Base-by-base conservation (phyloP, 2,329 filamentous ascomycete species). In the Ilyonectria robusta region DNA sequence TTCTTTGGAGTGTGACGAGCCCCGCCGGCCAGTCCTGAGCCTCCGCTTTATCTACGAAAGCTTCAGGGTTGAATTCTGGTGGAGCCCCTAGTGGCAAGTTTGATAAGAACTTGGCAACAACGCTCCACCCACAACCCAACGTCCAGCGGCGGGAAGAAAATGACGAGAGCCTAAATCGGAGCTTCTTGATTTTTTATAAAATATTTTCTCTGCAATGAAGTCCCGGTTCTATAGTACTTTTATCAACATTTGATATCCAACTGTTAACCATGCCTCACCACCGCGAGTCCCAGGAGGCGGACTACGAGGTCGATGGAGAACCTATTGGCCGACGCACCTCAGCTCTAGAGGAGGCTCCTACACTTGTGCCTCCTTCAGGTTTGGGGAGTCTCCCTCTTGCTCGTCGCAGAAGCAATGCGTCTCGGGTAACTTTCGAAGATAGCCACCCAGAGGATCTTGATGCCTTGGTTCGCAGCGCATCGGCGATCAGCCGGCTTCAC, bases 321-420 rank as follows among this genome's bases (percentile, higher is more conserved):
- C 54, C 61, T 37, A 54, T 63, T 29, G 54, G 61, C 40, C 53
- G 61, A 8, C 61, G 46, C 17, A 58, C 46, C 1, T 63, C 61
- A 26, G 53, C 61, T 19, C 61, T 63, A 44, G 61, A 63, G 35
- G 61, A 63, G 6, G 54, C 35, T 48, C 61, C 61, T 15, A 51
- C 53, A 21, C 54, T 63, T 19, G 61, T 63, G 29, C 61, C 61
- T 35, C 61, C 61, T 2, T 19, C 61, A 19, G 54, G 61, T 6
- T 46, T 63, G 23, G 53, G 53, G 9, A 31, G 54, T 13, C 26
- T 63, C 19, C 61, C 61, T 29, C 19, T 63, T 31, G 47, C 53
- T 8, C 61, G 61, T 33, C 53, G 61, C 42, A 44, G 61, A 50
- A 63, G 61, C 54, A 63, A 48, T 13, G 54, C 61, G 5, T 63